phyloP scores from a whole-genome alignment of 371 early-diverging fungal genomes.

The Mortierella sp. region DNA sequence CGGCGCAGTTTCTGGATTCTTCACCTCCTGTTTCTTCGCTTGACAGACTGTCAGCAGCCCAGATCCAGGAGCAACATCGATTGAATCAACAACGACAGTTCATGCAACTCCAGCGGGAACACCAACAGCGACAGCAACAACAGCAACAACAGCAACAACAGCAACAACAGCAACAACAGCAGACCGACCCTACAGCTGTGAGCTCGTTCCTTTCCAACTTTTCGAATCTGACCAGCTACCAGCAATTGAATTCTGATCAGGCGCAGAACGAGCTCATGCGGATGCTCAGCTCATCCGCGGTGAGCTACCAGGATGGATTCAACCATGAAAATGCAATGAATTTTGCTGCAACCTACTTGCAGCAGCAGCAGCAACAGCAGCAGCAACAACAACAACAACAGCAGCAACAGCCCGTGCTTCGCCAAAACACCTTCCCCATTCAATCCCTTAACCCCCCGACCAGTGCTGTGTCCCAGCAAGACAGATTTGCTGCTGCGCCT shows the following conservation, averaged over 20 bases:
- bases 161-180: constrained; percentile 25
- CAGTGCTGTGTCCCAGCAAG: neutral
- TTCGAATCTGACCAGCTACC: constrained; percentile 42
- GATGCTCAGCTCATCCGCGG: constrained; percentile 35
- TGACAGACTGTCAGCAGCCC: constrained; percentile 41
- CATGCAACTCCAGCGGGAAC: constrained; percentile 27
- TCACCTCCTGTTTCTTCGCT: constrained; percentile 24
- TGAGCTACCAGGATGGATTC: constrained; percentile 37
- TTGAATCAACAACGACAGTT: constrained; percentile 50
- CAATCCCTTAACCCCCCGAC: constrained; percentile 6
- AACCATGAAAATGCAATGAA: constrained; percentile 30
- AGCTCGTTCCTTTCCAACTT: constrained; percentile 42
- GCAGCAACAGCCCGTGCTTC: constrained; percentile 16
- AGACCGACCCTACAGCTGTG: constrained; percentile 16
- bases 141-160: constrained; percentile 34
- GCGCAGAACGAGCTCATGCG: constrained; percentile 50
- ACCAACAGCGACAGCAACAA: constrained; percentile 23
- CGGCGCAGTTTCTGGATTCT: neutral
- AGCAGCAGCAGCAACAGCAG: constrained; percentile 43
- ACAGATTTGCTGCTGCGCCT: neutral
- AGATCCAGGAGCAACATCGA: constrained; percentile 53
- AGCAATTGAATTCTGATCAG: constrained; percentile 51
- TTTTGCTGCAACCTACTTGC: constrained; percentile 33
- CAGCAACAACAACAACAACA: constrained; percentile 39
- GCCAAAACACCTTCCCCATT: neutral